Evolutionary conservation across 2,329 filamentous ascomycete species (phyloP).

Genomic region (Cytospora schulzeri): DNA sequence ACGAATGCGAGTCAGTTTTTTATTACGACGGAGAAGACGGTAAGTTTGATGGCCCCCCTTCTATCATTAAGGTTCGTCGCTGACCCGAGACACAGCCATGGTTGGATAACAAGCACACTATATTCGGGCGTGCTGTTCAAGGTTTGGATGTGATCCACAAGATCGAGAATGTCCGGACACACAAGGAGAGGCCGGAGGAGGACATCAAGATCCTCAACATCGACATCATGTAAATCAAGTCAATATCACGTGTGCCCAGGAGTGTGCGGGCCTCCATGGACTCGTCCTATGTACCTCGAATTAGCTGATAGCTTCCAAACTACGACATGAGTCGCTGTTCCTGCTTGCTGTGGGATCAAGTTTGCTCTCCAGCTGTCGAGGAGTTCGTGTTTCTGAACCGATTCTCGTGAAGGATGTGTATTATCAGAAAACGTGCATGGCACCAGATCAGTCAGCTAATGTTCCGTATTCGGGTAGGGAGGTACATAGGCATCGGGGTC

Average conservation of each 20-base stretch:
- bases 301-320: not conserved
- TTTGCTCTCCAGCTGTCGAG: no score
- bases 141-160: constrained; percentile 93
- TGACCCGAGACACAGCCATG: constrained; percentile 62
- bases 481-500: no score
- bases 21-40: constrained; percentile 95
- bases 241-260: no score
- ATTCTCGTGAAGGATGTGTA: no score
- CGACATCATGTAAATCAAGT: constrained; percentile 50
- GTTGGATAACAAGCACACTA: constrained; percentile 94
- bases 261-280: not conserved
- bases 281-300: not conserved
- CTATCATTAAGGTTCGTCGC: constrained; percentile 21
- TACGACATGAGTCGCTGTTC: no score
- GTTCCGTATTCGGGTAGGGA: no score
- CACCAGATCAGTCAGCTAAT: no score
- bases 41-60: constrained; percentile 46
- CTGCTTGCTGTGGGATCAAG: no score
- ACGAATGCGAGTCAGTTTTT: constrained; percentile 98
- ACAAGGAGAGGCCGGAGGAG: constrained; percentile 91
- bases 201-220: constrained; percentile 98
- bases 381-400: no score
- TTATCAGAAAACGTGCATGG: no score
- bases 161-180: constrained; percentile 88
- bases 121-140: constrained; percentile 88